Conservation (phyloP, 768 basidiomycete species). For the Xerocomellus intermedius region DNA sequence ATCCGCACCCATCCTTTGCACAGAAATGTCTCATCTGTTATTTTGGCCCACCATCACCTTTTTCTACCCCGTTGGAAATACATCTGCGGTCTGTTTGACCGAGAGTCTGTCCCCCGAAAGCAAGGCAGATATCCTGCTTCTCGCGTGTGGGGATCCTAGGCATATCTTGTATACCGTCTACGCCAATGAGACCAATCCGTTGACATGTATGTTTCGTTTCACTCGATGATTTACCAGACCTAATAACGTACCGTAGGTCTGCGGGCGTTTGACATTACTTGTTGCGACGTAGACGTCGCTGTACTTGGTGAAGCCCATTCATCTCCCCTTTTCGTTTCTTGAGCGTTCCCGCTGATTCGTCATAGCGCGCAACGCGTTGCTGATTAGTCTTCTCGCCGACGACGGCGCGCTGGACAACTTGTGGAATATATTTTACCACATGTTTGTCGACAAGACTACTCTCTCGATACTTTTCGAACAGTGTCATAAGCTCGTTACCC, state of each 20-base stretch:
- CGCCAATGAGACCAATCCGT: slow-evolving; percentile 8
- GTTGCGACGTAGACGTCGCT: slow-evolving; percentile 30
- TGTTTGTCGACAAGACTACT: slow-evolving; percentile 18
- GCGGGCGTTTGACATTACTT: slow-evolving; percentile 27
- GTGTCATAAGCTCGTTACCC: slow-evolving; percentile 25
- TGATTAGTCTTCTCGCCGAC: slow-evolving; percentile 28
- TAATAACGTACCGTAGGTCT: slow-evolving; percentile 14
- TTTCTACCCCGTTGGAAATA: slow-evolving; percentile 63
- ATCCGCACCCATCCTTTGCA: not conserved
- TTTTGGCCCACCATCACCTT: slow-evolving; percentile 28
- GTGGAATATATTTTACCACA: slow-evolving; percentile 30
- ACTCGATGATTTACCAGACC: not conserved
- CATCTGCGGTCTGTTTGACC: slow-evolving; percentile 49
- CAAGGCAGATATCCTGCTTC: slow-evolving; percentile 39
- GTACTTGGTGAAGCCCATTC: slow-evolving; percentile 21
- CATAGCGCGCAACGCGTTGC: slow-evolving; percentile 27
- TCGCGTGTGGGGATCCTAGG: slow-evolving; percentile 57
- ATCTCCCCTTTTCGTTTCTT: not conserved
- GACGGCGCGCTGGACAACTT: slow-evolving; percentile 11
- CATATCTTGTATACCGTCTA: slow-evolving; percentile 50
- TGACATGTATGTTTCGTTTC: slow-evolving; percentile 3
- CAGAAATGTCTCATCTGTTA: slow-evolving; percentile 18
- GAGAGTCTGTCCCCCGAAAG: slow-evolving; percentile 45
- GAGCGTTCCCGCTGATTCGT: not conserved
- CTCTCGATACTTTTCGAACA: slow-evolving; percentile 21